Base-by-base conservation (phyloP, 371 early-diverging fungal genomes). In the Dinochytrium kinnereticum region DNA sequence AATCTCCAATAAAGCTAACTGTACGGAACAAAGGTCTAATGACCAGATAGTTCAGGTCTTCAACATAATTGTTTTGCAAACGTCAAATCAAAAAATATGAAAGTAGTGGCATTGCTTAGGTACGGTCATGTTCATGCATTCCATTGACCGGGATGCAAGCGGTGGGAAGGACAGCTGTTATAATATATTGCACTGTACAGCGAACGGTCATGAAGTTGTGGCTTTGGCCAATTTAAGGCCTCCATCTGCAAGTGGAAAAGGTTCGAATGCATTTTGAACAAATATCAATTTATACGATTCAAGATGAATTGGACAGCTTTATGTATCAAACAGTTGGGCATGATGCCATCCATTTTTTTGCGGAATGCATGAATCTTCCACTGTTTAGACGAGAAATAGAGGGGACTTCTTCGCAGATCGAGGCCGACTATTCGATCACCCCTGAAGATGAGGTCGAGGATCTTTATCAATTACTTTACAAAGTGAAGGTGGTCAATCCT, bases 251-350 rank as follows among this genome's bases (percentile, higher is more conserved):
- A 84, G 83, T 0, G 88, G 81, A 1, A 90, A 91, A 87, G 92
- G 93, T 92, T 76, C 13, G 51, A 30, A 64, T 31, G 40, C 31
- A 33, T 64, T 38, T 24, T 34, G 30, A 51, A 36, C 30, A 19
- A 49, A 28, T 15, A 15, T n/a, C 17, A 24, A 51, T 40, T 50
- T 0, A 51, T 19, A 13, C 44, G 19, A 44, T 44, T 44, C 44
- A 68, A 91, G 95, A 94, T 71, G 99, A 99, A 71, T 75, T 95
- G 61, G 99, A 99, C 86, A 95, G 95, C 70, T 98, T 91, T 85
- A 96, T 99, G 96, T 99, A 95, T 80, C 99, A 99, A 81, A 98
- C 99, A 0, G 99, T 99, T 13, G 99, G 99, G 1, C 94, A 95
- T 78, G 96, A 95, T 77, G 92, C 92, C 24, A 93, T 98, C 26